Percentiles rank a stretch among this genome's conserved stretches.
phyloP scores from a whole-genome alignment of 306 rosid species.

The Albizia julibrissin region DNA sequence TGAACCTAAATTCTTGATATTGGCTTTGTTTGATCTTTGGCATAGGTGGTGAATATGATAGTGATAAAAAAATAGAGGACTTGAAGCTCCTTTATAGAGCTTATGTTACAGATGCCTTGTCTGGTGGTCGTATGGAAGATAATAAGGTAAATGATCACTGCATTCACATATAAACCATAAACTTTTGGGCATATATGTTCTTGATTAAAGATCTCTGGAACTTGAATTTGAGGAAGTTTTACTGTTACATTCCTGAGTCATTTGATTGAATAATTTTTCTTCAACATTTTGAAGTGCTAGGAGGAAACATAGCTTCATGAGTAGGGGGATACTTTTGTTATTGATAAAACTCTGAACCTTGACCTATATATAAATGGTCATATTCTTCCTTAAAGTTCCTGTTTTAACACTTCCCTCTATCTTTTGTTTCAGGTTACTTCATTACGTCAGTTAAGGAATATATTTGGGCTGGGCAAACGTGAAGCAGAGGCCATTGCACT shows the following conservation, averaged over 20 bases:
- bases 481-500: constrained; percentile 80
- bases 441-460: constrained; percentile 80
- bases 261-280: constrained; percentile 17
- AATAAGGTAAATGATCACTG: constrained; percentile 39
- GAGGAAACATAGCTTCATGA: background rate
- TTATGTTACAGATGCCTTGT: constrained; percentile 50
- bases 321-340: background rate
- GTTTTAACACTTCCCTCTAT: constrained; percentile 14
- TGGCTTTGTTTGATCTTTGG: constrained; percentile 37
- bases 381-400: background rate
- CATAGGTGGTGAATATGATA: constrained; percentile 79
- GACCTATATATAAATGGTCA: background rate
- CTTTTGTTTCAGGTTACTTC: constrained; percentile 59
- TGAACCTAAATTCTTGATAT: constrained; percentile 20
- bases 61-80: constrained; percentile 78
- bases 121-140: constrained; percentile 53
- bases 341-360: constrained; percentile 18
- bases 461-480: constrained; percentile 91
- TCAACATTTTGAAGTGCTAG: background rate
- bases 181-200: constrained; percentile 9
- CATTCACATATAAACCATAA: constrained; percentile 1
- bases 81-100: constrained; percentile 80
- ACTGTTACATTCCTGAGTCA: background rate
- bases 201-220: constrained; percentile 42
- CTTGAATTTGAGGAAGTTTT: constrained; percentile 22